Evolutionary conservation across 345 rosid species (phyloP).

Genomic region (Isatis tinctoria): DNA sequence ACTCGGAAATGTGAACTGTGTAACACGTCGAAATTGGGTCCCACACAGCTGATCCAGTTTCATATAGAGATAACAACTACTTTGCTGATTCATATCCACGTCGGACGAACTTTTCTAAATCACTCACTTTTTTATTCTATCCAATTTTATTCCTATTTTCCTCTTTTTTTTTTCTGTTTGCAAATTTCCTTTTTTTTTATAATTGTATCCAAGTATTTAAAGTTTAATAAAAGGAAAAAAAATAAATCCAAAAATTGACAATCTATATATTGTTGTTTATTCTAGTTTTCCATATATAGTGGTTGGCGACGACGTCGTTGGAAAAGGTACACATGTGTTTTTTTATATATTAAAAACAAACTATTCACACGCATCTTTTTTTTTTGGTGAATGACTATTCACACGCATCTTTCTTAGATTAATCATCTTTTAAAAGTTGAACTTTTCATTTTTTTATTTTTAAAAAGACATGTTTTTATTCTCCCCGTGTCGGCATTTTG

Average conservation of each 20-base stretch:
- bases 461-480: neutral
- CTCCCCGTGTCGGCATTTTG: neutral
- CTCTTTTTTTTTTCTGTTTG: neutral
- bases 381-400: too few species aligned
- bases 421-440: neutral
- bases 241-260: neutral
- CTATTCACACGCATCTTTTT: neutral
- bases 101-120: slow-evolving; percentile 21
- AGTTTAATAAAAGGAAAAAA: neutral
- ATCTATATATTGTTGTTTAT: slow-evolving; percentile 3
- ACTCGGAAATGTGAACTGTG: slow-evolving; percentile 17
- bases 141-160: neutral
- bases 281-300: neutral
- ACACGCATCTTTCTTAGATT: neutral
- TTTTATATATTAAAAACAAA: neutral
- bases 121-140: slow-evolving; percentile 28
- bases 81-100: slow-evolving; percentile 32
- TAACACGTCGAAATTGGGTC: slow-evolving; percentile 22
- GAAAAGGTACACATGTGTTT: slow-evolving; percentile 9
- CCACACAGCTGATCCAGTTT: slow-evolving; percentile 5
- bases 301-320: slow-evolving; percentile 22
- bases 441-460: neutral
- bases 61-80: slow-evolving; percentile 6
- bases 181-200: neutral
- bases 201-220: neutral